Evolutionary conservation across 495 filamentous ascomycete species (phyloP).

Genomic region (Tuber calosporum): DNA sequence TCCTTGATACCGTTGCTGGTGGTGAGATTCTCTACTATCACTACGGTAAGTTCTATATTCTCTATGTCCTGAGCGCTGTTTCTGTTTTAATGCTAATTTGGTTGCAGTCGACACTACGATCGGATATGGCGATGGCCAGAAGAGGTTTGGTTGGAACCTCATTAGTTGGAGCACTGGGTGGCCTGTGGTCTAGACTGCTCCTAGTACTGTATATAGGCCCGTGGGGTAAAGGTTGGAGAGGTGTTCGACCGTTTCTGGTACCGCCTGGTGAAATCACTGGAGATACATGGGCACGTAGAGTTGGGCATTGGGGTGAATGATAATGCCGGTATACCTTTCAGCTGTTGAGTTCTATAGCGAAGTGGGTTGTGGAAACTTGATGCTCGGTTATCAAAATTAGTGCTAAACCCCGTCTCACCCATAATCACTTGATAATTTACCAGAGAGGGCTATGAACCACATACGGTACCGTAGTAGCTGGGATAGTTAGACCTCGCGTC

Average conservation of each 20-base stretch:
- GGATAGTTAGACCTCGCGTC: not conserved
- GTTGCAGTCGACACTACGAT: conserved; percentile 52
- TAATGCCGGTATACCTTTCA: not conserved
- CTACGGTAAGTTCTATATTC: conserved; percentile 46
- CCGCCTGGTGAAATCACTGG: not conserved
- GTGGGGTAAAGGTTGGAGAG: not conserved
- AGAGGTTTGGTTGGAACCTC: conserved; percentile 61
- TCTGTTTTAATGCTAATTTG: not conserved
- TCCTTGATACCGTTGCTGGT: conserved; percentile 20
- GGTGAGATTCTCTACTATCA: conserved; percentile 64
- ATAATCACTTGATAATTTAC: not conserved
- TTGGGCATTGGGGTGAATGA: not conserved
- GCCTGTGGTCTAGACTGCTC: conserved; percentile 47
- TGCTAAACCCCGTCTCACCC: not conserved
- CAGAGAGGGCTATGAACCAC: not conserved
- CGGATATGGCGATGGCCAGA: conserved; percentile 58
- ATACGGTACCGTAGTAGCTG: not conserved
- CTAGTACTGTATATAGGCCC: not conserved
- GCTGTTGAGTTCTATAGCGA: not conserved
- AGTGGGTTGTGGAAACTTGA: not conserved
- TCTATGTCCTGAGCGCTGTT: not conserved
- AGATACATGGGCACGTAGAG: not conserved
- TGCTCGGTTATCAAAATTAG: not conserved
- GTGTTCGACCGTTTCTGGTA: not conserved
- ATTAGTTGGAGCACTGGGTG: conserved; percentile 61